phyloP scores from a whole-genome alignment of 192 early-diverging fungal species.

The Ambispora gerdemannii region DNA sequence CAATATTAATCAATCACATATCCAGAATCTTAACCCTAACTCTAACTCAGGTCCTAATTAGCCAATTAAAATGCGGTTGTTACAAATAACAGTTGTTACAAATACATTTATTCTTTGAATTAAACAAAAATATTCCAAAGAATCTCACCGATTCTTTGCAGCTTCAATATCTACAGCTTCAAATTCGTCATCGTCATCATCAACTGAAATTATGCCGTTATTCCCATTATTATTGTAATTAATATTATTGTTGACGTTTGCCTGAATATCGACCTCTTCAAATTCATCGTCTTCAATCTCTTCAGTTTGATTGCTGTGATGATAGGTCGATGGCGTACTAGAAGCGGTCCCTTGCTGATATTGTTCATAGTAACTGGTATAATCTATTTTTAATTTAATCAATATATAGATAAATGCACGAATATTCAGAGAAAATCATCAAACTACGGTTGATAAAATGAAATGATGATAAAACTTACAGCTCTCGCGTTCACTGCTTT shows the following conservation, averaged over 20 bases:
- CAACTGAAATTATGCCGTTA: background rate
- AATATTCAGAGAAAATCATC: background rate
- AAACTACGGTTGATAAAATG: background rate
- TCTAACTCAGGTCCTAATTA: no score
- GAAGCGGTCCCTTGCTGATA: constrained; percentile 14
- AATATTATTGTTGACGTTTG: background rate
- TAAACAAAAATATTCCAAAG: no score
- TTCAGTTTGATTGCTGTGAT: constrained; percentile 25
- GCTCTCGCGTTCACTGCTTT: constrained; percentile 40
- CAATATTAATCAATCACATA: no score
- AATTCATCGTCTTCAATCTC: constrained; percentile 32
- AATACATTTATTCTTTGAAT: no score
- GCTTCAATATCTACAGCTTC: no score
- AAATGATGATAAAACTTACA: constrained; percentile 35
- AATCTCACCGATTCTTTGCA: no score
- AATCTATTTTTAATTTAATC: background rate
- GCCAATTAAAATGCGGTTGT: no score
- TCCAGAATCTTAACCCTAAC: no score
- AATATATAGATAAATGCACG: background rate
- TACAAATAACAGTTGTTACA: no score
- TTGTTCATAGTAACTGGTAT: background rate
- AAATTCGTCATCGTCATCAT: constrained; percentile 21
- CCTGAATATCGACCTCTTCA: background rate
- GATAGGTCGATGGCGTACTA: constrained; percentile 25
- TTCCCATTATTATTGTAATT: background rate